These are phyloP conservation scores for Quercus mongolica DNA, from an alignment of 306 rosid species.

Conservation along the genomic window DNA sequence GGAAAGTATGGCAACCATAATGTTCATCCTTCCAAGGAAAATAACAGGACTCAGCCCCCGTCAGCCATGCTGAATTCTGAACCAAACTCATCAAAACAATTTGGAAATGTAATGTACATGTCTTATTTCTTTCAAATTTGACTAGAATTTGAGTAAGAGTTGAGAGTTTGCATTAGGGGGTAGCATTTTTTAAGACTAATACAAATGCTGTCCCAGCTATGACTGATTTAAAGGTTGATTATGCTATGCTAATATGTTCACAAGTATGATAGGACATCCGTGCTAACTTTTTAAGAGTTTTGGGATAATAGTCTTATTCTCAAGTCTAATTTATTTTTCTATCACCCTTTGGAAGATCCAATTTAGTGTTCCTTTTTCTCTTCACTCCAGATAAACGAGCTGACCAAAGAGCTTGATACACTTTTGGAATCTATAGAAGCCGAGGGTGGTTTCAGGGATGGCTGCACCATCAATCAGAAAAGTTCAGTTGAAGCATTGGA, in stretches of 20 bases:
- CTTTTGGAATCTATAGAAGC: constrained; percentile 77
- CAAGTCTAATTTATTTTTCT: not conserved
- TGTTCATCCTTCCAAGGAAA: constrained; percentile 45
- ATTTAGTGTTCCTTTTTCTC: not conserved
- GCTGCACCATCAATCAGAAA: constrained; percentile 59
- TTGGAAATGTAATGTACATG: constrained; percentile 63
- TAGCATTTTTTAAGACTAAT: not conserved
- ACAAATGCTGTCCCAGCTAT: not conserved
- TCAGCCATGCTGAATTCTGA: constrained; percentile 52
- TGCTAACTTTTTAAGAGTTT: not conserved
- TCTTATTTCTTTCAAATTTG: constrained; percentile 9
- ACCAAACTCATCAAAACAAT: constrained; percentile 53
- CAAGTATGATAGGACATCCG: not conserved
- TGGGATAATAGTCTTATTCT: not conserved
- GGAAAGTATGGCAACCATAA: constrained; percentile 43
- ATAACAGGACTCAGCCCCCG: constrained; percentile 34
- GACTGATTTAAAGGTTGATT: not conserved
- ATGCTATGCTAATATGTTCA: not conserved
- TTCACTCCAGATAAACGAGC: constrained; percentile 66
- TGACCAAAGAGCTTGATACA: constrained; percentile 78
- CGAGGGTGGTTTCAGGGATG: constrained; percentile 80
- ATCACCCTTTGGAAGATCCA: not conserved
- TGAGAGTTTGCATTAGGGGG: not conserved
- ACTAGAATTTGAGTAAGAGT: not conserved
- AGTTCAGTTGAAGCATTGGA: constrained; percentile 70